These are phyloP conservation scores for Aspergillus indologenus DNA, from an alignment of 495 filamentous ascomycete species.

Conservation along the genomic window DNA sequence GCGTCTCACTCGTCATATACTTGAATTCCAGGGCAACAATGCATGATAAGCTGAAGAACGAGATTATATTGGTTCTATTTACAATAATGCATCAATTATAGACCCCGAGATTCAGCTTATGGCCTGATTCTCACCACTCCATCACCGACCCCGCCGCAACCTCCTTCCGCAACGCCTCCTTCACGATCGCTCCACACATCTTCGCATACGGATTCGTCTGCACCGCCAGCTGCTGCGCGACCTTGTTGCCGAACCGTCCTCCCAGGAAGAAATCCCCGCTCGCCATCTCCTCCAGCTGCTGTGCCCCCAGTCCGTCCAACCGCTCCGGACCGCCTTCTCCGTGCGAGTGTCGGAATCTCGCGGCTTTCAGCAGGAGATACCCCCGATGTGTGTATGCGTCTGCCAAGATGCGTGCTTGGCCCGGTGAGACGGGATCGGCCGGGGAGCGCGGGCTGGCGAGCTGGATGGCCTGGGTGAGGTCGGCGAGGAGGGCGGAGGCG, in stretches of 20 bases:
- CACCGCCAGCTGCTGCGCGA: conserved; percentile 73
- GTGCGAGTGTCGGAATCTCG: conserved; percentile 38
- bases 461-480: conserved; percentile 64
- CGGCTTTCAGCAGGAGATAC: conserved; percentile 63
- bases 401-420: conserved; percentile 60
- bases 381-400: conserved; percentile 75
- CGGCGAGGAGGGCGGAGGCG: conserved; percentile 47
- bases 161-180: conserved; percentile 81
- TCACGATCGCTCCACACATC: conserved; percentile 83
- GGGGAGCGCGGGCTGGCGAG: conserved; percentile 57
- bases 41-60: no score
- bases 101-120: no score
- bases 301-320: conserved; percentile 40
- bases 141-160: conserved; percentile 14
- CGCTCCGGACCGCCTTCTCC: conserved; percentile 27
- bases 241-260: conserved; percentile 73
- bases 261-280: conserved; percentile 72
- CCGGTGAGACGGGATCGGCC: conserved; percentile 52
- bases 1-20: no score
- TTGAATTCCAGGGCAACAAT: no score
- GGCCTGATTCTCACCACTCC: background rate
- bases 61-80: no score
- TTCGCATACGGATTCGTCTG: conserved; percentile 84
- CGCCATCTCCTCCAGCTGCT: conserved; percentile 67
- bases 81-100: no score